Evolutionary conservation across 1,284 basidiomycete species (phyloP).

Genomic region (Puccinia triticina): DNA sequence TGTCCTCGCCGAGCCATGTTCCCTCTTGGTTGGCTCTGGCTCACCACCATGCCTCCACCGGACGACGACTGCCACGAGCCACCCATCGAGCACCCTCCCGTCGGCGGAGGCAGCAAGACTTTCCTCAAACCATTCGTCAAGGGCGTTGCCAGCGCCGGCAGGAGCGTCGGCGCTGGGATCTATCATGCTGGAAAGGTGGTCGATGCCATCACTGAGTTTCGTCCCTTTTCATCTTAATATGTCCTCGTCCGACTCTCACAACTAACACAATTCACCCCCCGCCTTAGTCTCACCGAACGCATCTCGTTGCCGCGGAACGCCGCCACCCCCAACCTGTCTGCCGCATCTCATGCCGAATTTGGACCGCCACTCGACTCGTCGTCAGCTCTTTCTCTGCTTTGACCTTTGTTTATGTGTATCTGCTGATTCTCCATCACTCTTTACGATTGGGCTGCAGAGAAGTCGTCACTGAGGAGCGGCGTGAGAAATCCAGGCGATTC

Average conservation of each 20-base stretch:
- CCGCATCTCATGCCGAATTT: background rate
- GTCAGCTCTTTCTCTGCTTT: background rate
- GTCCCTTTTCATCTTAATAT: background rate
- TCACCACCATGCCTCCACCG: background rate
- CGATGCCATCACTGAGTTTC: constrained; percentile 33
- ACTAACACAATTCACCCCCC: background rate
- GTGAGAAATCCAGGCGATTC: background rate
- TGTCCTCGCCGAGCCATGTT: too few species aligned
- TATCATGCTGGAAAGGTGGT: constrained; percentile 41
- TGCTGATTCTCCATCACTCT: background rate
- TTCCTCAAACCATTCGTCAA: constrained; percentile 34
- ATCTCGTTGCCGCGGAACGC: constrained; percentile 6
- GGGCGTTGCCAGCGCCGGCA: constrained; percentile 24
- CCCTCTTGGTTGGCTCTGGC: background rate
- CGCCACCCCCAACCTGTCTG: background rate
- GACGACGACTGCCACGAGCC: background rate
- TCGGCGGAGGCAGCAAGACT: constrained; percentile 9
- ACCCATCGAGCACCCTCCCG: too few species aligned
- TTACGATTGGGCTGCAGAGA: background rate
- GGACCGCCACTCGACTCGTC: background rate
- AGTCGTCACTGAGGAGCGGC: background rate
- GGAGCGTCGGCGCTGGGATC: constrained; percentile 37
- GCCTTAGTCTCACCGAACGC: constrained; percentile 13
- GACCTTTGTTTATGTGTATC: background rate
- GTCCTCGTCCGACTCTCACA: background rate